Base-by-base conservation (phyloP, 306 rosid species). In the Lathyrus oleraceus region DNA sequence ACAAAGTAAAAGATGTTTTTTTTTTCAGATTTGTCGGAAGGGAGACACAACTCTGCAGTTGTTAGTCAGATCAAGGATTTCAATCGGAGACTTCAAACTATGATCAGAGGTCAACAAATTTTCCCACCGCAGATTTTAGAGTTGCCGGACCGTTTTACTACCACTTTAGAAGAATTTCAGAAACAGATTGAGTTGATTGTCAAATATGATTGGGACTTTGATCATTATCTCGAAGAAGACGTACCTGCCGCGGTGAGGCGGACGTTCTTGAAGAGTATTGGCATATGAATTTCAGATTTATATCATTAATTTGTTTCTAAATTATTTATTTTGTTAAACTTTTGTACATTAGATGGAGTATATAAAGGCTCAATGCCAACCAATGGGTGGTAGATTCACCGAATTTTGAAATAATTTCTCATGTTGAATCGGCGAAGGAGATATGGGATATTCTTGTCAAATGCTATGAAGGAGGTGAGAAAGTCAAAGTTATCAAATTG, bases 221-320 rank as follows among this genome's bases (percentile, higher is more conserved):
- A 93, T 71, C 86, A 90, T 86, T 79, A 82, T 79, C 79, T 90
- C 47, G 91, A 88, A 81, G 97, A 93, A 83, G 98, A 93, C 36
- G 48, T 93, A 82, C 94, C 96, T 63, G 82, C 87, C 7, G 94
- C 87, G 96, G 98, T 88, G 87, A 88, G 98, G 79, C 81, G 90
- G 90, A 83, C 86, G 38, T 53, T 80, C 79, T 51, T 25, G 20
- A 36, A 6, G 14, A 12, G 54, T 76, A 15, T 61, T 39, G 44
- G 38, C 16, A 11, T 45, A 36, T 17, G 43, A 51, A 17, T 60
- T 69, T 76, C 17, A 13, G 23, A 25, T 39, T 39, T 51, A 40
- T 69, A 59, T 52, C n/a, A 32, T 63, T 47, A 21, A 38, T 54
- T 47, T 23, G n/a, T 70, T 39, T 66, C 75, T 77, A 15, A 81